Base-by-base conservation (phyloP, 2,329 filamentous ascomycete genomes). In the Hymenoscyphus linearis region DNA sequence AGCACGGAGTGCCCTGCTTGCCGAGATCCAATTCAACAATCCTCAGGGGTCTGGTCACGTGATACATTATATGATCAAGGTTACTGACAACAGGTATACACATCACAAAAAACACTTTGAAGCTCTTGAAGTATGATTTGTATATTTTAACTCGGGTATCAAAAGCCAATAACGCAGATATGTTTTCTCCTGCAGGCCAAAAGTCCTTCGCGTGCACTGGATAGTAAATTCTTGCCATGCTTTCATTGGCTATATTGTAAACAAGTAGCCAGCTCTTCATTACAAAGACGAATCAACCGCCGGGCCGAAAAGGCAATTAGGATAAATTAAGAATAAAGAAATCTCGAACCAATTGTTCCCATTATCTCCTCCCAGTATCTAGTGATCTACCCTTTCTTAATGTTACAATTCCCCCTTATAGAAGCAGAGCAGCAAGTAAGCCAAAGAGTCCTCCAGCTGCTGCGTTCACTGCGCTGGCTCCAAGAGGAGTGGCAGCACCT, bases 251-350 rank as follows among this genome's bases (percentile, higher is more conserved):
- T 37, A 55, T 37, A 57, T 58, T 55, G 52, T 55, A 55, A 55
- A 50, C 57, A 54, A 58, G 44, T 57, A 52, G 27, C 62, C 58
- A 56, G 56, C 59, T 55, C 50, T 52, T 31, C 55, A 58, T 55
- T 61, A 59, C 62, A 61, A 58, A 12, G 62, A 60, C 58, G 60
- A 60, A 40, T 62, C 57, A 31, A 62, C 47, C 60, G 62, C 60
- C 60, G 53, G 57, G 36, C 57, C 47, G 62, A 40, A 52, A 52
- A 50, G 44, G 52, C 25, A 22, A 55, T 36, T 55, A 55, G 27
- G 44, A 47, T 55, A 31, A 5, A 60, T 60, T 55, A 52, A 10
- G 25, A 60, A 14, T 16, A 18, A 18, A 54, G 31, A 16, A 34
- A 31, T n/a, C 26, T 54, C 27, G 18, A 55, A 55, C 18, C 44